Evolutionary conservation across 1,284 basidiomycete species (phyloP).

Genomic region (Cryptococcus hybrid): DNA sequence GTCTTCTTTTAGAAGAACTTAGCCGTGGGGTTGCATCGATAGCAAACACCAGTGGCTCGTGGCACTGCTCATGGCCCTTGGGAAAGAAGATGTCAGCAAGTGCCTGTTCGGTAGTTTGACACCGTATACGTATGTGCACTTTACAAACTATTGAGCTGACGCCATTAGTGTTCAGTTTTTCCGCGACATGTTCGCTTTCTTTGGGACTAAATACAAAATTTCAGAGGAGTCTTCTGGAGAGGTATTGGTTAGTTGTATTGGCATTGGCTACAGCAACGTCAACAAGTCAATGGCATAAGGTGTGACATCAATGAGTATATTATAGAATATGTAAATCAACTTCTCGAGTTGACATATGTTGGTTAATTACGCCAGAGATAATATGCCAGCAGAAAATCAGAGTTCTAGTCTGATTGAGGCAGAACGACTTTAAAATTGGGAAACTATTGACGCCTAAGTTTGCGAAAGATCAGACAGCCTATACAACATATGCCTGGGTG

Average conservation of each 20-base stretch:
- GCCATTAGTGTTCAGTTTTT: conserved; percentile 77
- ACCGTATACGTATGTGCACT: conserved; percentile 65
- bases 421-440: too few relatives aligned
- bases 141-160: neutral
- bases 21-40: conserved; percentile 87
- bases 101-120: conserved; percentile 83
- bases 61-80: conserved; percentile 86
- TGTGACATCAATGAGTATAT: too few relatives aligned
- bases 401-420: too few relatives aligned
- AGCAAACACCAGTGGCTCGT: conserved; percentile 85
- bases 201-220: conserved; percentile 64
- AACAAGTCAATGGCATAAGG: conserved; percentile 50
- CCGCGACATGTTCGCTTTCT: conserved; percentile 75
- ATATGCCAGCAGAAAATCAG: too few relatives aligned
- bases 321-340: neutral
- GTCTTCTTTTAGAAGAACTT: conserved; percentile 75
- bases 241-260: conserved; percentile 51
- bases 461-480: too few relatives aligned
- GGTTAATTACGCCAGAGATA: too few relatives aligned
- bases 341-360: too few relatives aligned
- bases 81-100: conserved; percentile 92
- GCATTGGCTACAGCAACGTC: conserved; percentile 54
- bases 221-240: conserved; percentile 32
- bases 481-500: too few relatives aligned
- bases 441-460: too few relatives aligned